These are phyloP conservation scores for Suhomyces sp. DNA, from an alignment of 805 yeast species.

Conservation along the genomic window DNA sequence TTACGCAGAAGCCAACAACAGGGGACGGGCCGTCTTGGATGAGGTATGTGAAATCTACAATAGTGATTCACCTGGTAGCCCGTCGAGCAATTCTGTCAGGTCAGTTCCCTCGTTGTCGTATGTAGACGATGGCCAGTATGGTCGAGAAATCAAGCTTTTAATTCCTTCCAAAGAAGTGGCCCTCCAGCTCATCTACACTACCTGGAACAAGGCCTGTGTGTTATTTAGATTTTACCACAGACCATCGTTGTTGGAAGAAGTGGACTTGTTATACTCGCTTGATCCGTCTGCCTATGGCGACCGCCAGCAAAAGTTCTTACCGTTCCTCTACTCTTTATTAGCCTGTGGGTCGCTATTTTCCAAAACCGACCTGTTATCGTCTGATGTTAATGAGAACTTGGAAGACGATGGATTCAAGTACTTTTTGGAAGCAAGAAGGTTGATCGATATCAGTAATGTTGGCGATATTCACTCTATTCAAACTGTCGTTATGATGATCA, in stretches of 20 bases:
- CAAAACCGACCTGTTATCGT: constrained; percentile 36
- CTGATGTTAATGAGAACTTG: constrained; percentile 34
- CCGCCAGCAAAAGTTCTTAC: constrained; percentile 70
- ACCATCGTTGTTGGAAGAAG: constrained; percentile 71
- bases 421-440: constrained; percentile 74
- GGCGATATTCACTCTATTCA: constrained; percentile 80
- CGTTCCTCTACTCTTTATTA: constrained; percentile 79
- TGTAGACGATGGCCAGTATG: constrained; percentile 21
- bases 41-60: constrained; percentile 13
- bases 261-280: constrained; percentile 71
- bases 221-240: constrained; percentile 82
- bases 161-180: constrained; percentile 77
- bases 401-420: constrained; percentile 79
- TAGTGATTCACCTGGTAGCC: background rate
- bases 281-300: constrained; percentile 72
- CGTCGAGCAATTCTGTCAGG: background rate
- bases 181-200: constrained; percentile 62
- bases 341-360: constrained; percentile 84
- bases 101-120: constrained; percentile 11
- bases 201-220: constrained; percentile 86
- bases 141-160: constrained; percentile 57
- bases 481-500: constrained; percentile 79
- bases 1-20: constrained; percentile 6
- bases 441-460: constrained; percentile 81
- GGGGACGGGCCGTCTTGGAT: constrained; percentile 8